phyloP scores from a whole-genome alignment of 139 green algal species.

The Nannochloris sp. region DNA sequence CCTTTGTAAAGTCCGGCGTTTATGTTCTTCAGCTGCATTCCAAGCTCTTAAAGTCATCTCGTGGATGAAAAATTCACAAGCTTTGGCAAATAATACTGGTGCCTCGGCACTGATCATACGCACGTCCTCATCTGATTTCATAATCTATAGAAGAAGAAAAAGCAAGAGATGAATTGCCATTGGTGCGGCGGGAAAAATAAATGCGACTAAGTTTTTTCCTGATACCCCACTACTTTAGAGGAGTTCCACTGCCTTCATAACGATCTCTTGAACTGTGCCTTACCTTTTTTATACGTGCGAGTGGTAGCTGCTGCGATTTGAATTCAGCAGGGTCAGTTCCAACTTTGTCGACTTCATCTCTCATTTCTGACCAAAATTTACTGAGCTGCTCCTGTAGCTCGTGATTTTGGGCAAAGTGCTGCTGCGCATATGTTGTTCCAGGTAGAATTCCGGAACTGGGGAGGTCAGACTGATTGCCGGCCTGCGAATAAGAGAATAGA shows the following conservation, averaged over 20 bases:
- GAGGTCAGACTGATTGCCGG: too few relatives aligned
- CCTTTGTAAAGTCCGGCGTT: constrained; percentile 90
- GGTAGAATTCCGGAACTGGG: too few relatives aligned
- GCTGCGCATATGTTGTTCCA: not conserved
- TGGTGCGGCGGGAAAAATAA: too few relatives aligned
- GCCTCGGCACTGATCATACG: constrained; percentile 95
- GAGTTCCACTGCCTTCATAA: too few relatives aligned
- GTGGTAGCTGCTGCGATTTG: constrained; percentile 93
- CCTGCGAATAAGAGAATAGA: too few relatives aligned
- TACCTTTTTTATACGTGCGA: constrained; percentile 99
- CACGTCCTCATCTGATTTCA: constrained; percentile 98
- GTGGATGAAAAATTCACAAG: constrained; percentile 73
- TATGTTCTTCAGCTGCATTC: constrained; percentile 94
- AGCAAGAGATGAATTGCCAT: too few relatives aligned
- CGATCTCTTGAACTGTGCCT: too few relatives aligned
- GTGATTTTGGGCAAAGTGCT: not conserved
- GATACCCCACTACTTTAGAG: too few relatives aligned
- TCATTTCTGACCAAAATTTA: constrained; percentile 77
- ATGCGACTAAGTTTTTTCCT: too few relatives aligned
- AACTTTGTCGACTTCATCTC: constrained; percentile 67
- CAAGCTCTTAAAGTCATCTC: constrained; percentile 89
- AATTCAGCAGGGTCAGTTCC: constrained; percentile 72
- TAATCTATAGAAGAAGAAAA: constrained; percentile 80
- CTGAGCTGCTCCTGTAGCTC: constrained; percentile 48
- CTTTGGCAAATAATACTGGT: constrained; percentile 95